Base-by-base conservation (phyloP, 345 rosid genomes). In the Rhizophora mangle region DNA sequence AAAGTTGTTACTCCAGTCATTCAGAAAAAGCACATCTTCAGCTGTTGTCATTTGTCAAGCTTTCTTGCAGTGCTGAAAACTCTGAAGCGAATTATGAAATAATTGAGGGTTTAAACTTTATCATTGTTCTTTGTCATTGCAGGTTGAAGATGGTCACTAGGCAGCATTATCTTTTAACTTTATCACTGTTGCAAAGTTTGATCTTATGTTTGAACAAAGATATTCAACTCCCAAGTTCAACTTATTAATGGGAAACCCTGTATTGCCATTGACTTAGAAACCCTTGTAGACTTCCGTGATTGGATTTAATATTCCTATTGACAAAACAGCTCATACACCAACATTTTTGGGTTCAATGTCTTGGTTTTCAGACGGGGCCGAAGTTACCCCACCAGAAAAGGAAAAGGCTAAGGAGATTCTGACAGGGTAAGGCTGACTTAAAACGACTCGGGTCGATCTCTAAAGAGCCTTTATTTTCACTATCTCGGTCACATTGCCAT, bases 401-500 rank as follows among this genome's bases (percentile, higher is more conserved):
- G 30, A n/a, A 52, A 37, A 19, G 67, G 60, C 29, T 34, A 55
- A 53, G 76, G 30, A 66, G 79, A 69, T 72, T 78, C 71, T 75
- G 75, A 81, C 46, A 72, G 56, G 46, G 70, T 65, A 51, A 60
- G 70, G 27, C 8, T 16, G 27, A 22, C 47, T 36, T 57, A 1
- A 27, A 37, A 21, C 60, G 5, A 59, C 46, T 19, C 6, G 30
- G 36, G 76, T 76, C 81, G 31, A 65, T 62, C 51, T 73, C 74
- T 53, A 29, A 72, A 39, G 80, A 70, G 79, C 64, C 58, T 68
- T 72, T 58, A 58, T 70, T 79, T 66, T 63, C 74, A 60, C 60
- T 11, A 7, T 72, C 73, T 5, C 69, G 6, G 19, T 56, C 65
- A 20, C 68, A 18, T 7, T 26, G 18, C 29, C 51, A 9, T 3